Evolutionary conservation across 2,329 filamentous ascomycete genomes (phyloP).

Genomic region (Chrysosporium queenslandicum): DNA sequence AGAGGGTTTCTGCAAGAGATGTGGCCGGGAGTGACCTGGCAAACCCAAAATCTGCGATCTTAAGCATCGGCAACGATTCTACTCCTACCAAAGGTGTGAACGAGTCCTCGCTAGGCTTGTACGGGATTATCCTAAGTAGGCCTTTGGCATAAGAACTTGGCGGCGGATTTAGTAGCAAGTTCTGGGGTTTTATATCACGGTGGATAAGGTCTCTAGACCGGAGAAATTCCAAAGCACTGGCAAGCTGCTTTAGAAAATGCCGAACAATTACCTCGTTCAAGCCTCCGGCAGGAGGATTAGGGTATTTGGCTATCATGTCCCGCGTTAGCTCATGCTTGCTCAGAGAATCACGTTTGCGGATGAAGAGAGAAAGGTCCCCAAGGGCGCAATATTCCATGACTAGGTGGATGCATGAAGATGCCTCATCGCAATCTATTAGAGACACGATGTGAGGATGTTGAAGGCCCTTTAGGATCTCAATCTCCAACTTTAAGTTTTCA

Average conservation of each 20-base stretch:
- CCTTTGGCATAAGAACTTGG: conserved; percentile 57
- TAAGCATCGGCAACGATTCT: conserved; percentile 82
- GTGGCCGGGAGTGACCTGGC: conserved; percentile 83
- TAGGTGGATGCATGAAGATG: conserved; percentile 74
- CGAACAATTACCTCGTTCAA: conserved; percentile 92
- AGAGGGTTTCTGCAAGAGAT: conserved; percentile 88
- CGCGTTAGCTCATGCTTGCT: conserved; percentile 68
- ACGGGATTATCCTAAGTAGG: conserved; percentile 53
- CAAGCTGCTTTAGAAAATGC: conserved; percentile 90
- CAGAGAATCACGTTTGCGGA: conserved; percentile 82
- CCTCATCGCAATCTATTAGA: conserved; percentile 87
- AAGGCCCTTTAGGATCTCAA: conserved; percentile 84
- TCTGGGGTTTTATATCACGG: conserved; percentile 95
- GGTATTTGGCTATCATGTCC: conserved; percentile 90
- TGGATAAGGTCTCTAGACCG: conserved; percentile 80
- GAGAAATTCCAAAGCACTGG: conserved; percentile 83
- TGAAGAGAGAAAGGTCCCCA: conserved; percentile 87
- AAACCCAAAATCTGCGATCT: conserved; percentile 98
- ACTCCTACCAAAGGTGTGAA: conserved; percentile 72
- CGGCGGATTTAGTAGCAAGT: conserved; percentile 79
- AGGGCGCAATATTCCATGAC: conserved; percentile 98
- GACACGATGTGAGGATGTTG: conserved; percentile 96
- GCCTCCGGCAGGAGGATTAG: conserved; percentile 70
- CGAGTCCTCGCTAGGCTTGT: conserved; percentile 71
- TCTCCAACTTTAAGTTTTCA: conserved; percentile 91